phyloP scores from a whole-genome alignment of 257 asterid genomes.

The Salvia splendens region DNA sequence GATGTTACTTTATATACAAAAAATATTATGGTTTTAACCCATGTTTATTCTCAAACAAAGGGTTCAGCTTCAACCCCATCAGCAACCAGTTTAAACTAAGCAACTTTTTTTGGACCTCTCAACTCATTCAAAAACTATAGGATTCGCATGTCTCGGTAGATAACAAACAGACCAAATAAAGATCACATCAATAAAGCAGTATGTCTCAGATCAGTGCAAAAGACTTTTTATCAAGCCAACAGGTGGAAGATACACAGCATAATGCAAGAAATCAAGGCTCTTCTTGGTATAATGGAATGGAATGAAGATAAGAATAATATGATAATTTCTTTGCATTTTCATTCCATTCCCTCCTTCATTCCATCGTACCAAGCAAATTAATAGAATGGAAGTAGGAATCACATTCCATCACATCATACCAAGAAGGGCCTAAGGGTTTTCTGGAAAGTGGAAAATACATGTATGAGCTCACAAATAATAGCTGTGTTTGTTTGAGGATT shows the following conservation, averaged over 20 bases:
- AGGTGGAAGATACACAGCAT: conserved; percentile 8
- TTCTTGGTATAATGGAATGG: too few relatives aligned
- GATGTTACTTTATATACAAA: neutral
- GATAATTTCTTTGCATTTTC: too few relatives aligned
- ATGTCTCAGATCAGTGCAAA: conserved; percentile 3
- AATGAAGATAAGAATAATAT: too few relatives aligned
- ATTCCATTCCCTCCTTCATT: too few relatives aligned
- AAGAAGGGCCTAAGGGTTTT: neutral
- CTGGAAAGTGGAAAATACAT: neutral
- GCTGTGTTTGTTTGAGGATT: neutral
- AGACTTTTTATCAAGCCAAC: neutral
- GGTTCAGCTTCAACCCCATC: conserved; percentile 1
- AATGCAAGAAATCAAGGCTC: neutral
- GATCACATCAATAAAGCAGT: conserved; percentile 4
- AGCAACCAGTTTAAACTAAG: neutral
- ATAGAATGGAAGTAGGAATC: too few relatives aligned
- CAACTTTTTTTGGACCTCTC: neutral
- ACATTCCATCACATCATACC: too few relatives aligned
- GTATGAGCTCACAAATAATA: neutral
- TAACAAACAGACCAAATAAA: neutral
- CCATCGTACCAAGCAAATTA: too few relatives aligned
- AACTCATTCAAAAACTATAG: neutral
- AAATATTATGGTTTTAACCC: neutral
- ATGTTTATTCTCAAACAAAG: neutral
- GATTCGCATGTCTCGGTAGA: neutral